Percentiles rank a stretch among this genome's conserved stretches.
Evolutionary conservation across 2,329 filamentous ascomycete species (phyloP).

Genomic region (Keithomyces neogunnii): DNA sequence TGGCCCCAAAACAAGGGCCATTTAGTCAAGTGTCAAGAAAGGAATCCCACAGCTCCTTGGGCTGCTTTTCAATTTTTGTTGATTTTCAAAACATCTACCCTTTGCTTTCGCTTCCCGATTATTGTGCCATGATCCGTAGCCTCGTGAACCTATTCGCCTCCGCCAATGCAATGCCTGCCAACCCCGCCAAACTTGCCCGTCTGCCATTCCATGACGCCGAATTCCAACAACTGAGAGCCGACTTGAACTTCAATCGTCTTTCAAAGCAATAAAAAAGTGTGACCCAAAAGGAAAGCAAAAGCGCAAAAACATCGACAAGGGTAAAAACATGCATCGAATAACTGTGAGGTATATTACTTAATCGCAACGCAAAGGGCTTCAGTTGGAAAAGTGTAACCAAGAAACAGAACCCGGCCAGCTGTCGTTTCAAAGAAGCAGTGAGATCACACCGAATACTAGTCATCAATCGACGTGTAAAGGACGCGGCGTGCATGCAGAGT

Average conservation of each 20-base stretch:
- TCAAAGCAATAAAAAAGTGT: background rate
- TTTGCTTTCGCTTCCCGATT: background rate
- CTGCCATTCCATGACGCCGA: conserved; percentile 2
- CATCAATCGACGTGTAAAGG: background rate
- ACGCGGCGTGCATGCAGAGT: background rate
- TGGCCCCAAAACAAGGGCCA: too few relatives aligned
- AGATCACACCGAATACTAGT: background rate
- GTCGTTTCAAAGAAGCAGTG: conserved; percentile 3
- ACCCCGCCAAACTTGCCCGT: background rate
- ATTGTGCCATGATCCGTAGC: background rate
- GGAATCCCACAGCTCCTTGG: too few relatives aligned
- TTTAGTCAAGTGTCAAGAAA: too few relatives aligned
- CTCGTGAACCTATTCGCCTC: background rate
- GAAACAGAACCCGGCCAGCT: background rate
- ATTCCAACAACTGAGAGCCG: background rate
- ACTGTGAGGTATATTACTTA: background rate
- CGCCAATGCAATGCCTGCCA: background rate
- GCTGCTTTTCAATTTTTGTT: too few relatives aligned
- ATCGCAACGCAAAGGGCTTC: background rate
- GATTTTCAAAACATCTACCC: background rate
- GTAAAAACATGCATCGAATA: background rate
- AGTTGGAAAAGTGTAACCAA: background rate
- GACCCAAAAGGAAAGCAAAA: background rate
- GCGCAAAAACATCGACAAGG: background rate
- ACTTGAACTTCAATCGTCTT: too few relatives aligned